Evolutionary conservation across 2,329 filamentous ascomycete species (phyloP).

Genomic region (Neonectria punicea): DNA sequence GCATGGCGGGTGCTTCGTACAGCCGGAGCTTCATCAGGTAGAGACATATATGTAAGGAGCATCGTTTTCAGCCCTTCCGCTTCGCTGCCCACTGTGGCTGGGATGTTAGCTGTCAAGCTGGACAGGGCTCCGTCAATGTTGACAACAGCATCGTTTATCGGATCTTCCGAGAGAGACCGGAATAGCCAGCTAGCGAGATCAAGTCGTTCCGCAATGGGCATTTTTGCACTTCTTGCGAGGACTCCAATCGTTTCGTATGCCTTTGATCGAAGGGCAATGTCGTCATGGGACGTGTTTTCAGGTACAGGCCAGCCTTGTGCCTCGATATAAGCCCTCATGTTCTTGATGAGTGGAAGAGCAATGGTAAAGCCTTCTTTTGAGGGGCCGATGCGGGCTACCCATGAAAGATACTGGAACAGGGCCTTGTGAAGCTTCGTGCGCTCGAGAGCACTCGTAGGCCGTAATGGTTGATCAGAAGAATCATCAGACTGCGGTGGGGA

Average conservation of each 20-base stretch:
- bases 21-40: constrained; percentile 59
- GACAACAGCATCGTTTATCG: constrained; percentile 78
- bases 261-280: constrained; percentile 76
- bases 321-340: constrained; percentile 78
- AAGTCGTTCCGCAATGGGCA: constrained; percentile 64
- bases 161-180: constrained; percentile 82
- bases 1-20: constrained; percentile 83
- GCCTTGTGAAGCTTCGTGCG: constrained; percentile 82
- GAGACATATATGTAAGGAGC: constrained; percentile 74
- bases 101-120: constrained; percentile 68
- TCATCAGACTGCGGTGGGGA: constrained; percentile 45
- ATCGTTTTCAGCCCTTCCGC: constrained; percentile 58
- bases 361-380: constrained; percentile 69
- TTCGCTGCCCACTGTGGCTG: constrained; percentile 45
- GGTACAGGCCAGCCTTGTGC: constrained; percentile 85
- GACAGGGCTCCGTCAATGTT: constrained; percentile 92
- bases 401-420: constrained; percentile 87
- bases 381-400: constrained; percentile 81
- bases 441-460: constrained; percentile 71
- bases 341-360: constrained; percentile 73
- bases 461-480: constrained; percentile 34
- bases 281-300: constrained; percentile 66
- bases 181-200: constrained; percentile 80
- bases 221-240: constrained; percentile 72
- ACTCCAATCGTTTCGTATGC: constrained; percentile 93